Evolutionary conservation across 345 rosid species (phyloP), one percentile per base, ranked within the genome.

Genomic region (Carallia pectinifolia): DNA sequence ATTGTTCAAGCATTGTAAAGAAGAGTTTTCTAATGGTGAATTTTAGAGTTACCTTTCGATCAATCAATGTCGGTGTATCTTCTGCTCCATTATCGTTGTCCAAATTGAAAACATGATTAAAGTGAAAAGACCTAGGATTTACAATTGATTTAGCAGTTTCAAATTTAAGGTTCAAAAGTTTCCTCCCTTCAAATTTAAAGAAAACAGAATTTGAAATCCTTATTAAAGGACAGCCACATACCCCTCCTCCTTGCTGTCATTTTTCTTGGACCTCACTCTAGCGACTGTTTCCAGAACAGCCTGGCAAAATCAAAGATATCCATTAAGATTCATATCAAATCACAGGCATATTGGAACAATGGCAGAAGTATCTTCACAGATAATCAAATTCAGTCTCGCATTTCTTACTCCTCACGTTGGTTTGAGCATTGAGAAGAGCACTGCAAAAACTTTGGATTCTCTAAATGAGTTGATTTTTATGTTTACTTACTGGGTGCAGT

Each of bases 221-320:
- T 65, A 61, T 39, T 58, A 77, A 66, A 66, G 79, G 7, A 39
- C n/a, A 58, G 71, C 63, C 65, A 81, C 87, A 77, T 84, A 94
- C 98, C 88, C 88, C 67, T 90, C 98, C 68, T 88, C 96, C 83
- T 88, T 89, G 44, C 90, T 86, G 60, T 91, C 96, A 78, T 91
- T 91, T 86, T 91, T 91, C 90, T 91, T 91, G 15, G 91, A 58
- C 81, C 74, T 89, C 47, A 89, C 90, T 70, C 97, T 89, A 54
- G 96, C 96, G 16, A 91, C 97, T 47, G 93, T 91, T 83, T 91
- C 97, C 86, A 94, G 68, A 76, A 89, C 97, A 70, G 98, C 97
- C 98, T 90, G 86, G 68, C 39, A 34, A 53, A 52, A 61, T n/a
- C 33, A 66, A 23, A 33, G 48, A 71, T 62, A 64, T 40, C 36